phyloP scores from a whole-genome alignment of 306 rosid species.

The Canavalia ensiformis region DNA sequence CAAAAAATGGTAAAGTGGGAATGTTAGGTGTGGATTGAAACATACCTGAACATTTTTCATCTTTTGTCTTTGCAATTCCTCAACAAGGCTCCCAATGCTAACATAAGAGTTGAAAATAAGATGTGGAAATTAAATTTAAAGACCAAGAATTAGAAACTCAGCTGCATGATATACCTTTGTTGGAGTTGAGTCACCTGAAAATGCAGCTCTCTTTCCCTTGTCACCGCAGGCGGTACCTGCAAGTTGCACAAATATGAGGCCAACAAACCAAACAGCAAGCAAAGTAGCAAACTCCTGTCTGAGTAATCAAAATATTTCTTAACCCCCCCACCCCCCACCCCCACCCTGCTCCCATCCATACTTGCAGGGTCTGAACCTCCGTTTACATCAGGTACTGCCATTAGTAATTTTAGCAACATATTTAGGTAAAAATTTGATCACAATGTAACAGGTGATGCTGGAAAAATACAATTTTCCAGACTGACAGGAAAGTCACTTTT shows the following conservation, averaged over 20 bases:
- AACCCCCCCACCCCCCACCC: not conserved
- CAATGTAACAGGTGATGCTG: too few species aligned
- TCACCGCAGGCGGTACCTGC: conserved; percentile 66
- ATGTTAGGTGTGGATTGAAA: not conserved
- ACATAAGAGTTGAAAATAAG: conserved; percentile 48
- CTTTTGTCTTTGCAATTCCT: conserved; percentile 85
- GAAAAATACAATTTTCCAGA: too few species aligned
- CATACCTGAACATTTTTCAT: conserved; percentile 85
- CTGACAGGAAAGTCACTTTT: too few species aligned
- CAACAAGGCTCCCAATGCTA: conserved; percentile 77
- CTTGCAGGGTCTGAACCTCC: too few species aligned
- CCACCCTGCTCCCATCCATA: too few species aligned
- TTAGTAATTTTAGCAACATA: too few species aligned
- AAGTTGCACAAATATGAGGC: conserved; percentile 45
- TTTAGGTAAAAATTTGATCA: too few species aligned
- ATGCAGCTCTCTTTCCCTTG: conserved; percentile 77
- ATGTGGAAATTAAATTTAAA: conserved; percentile 34
- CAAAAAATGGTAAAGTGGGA: not conserved
- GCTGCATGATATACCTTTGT: conserved; percentile 70
- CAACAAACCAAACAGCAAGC: conserved; percentile 35
- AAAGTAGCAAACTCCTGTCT: conserved; percentile 18
- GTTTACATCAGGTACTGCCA: too few species aligned
- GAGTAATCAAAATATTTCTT: conserved; percentile 34
- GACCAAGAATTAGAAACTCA: conserved; percentile 30
- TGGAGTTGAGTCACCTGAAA: conserved; percentile 73